These are phyloP conservation scores for Tylopilus rubrobrunneus DNA, from an alignment of 768 basidiomycete species.

Conservation along the genomic window DNA sequence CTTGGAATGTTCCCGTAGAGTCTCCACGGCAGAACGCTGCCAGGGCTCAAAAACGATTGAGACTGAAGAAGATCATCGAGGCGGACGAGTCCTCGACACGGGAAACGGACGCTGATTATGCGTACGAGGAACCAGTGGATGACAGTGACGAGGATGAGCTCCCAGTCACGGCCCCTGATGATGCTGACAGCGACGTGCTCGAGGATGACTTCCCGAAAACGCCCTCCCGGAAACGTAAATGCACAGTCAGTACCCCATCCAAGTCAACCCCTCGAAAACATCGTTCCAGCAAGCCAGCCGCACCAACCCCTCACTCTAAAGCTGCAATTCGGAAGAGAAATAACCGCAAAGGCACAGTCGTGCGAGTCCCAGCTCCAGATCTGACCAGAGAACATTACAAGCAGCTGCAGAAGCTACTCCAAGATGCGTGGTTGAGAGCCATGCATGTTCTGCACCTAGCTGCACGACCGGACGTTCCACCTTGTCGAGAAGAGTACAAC, in stretches of 20 bases:
- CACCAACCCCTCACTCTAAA: slow-evolving; percentile 76
- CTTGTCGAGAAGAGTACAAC: slow-evolving; percentile 83
- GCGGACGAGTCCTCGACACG: slow-evolving; percentile 18
- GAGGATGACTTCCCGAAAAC: slow-evolving; percentile 41
- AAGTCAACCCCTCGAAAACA: slow-evolving; percentile 35
- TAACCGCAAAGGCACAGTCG: slow-evolving; percentile 24
- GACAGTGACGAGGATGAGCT: slow-evolving; percentile 22
- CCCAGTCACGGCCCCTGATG: slow-evolving; percentile 18
- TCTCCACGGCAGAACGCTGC: slow-evolving; percentile 4
- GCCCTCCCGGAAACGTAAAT: slow-evolving; percentile 53
- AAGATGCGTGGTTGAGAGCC: slow-evolving; percentile 80
- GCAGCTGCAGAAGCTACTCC: slow-evolving; percentile 49
- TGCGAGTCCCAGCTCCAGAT: slow-evolving; percentile 35
- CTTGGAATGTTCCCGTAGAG: slow-evolving; percentile 44
- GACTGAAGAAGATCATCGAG: slow-evolving; percentile 20
- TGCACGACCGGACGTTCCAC: slow-evolving; percentile 82
- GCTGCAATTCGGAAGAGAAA: slow-evolving; percentile 52
- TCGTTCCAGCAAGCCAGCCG: slow-evolving; percentile 41
- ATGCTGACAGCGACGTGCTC: slow-evolving; percentile 23
- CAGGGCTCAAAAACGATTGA: slow-evolving; percentile 19
- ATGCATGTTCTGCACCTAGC: slow-evolving; percentile 93
- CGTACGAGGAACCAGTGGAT: slow-evolving; percentile 17
- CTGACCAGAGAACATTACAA: slow-evolving; percentile 35
- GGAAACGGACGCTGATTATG: slow-evolving; percentile 21
- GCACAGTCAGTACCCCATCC: slow-evolving; percentile 24